phyloP scores from a whole-genome alignment of 1,284 basidiomycete genomes.

The Ustilago xerochloae region DNA sequence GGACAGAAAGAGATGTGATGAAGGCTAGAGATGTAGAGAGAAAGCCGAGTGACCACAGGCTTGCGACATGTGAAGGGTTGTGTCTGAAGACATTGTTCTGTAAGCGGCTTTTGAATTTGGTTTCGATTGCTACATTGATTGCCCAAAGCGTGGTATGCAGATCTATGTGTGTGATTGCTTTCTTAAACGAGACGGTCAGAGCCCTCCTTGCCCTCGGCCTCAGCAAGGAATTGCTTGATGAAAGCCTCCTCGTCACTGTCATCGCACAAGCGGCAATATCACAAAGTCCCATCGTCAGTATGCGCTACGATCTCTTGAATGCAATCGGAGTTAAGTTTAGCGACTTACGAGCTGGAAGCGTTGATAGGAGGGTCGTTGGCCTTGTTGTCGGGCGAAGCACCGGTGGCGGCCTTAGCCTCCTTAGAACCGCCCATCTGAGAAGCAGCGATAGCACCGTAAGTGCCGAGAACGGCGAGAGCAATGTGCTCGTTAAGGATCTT shows the following conservation, averaged over 20 bases:
- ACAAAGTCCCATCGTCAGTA: neutral
- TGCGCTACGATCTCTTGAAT: neutral
- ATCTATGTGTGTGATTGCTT: neutral
- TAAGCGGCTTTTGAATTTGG: too few species aligned
- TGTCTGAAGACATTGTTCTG: too few species aligned
- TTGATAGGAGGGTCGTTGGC: slow-evolving; percentile 51
- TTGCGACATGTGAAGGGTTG: too few species aligned
- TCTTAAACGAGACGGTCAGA: slow-evolving; percentile 48
- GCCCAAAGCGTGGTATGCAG: neutral
- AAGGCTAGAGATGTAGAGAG: too few species aligned
- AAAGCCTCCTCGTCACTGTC: slow-evolving; percentile 65
- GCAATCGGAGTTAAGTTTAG: neutral
- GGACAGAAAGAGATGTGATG: too few species aligned
- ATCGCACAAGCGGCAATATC: neutral
- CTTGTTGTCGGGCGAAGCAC: slow-evolving; percentile 29
- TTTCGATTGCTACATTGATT: too few species aligned
- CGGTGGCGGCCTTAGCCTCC: slow-evolving; percentile 28
- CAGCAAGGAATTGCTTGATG: slow-evolving; percentile 67
- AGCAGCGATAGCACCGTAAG: slow-evolving; percentile 51
- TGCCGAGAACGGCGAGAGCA: slow-evolving; percentile 56
- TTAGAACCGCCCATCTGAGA: slow-evolving; percentile 35
- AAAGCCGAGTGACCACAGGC: too few species aligned
- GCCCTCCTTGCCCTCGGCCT: slow-evolving; percentile 56
- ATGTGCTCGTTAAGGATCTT: slow-evolving; percentile 66
- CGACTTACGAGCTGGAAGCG: slow-evolving; percentile 60